Evolutionary conservation across 306 rosid species (phyloP), one percentile per base, ranked within the genome.

Genomic region (Inga leiocalycina): DNA sequence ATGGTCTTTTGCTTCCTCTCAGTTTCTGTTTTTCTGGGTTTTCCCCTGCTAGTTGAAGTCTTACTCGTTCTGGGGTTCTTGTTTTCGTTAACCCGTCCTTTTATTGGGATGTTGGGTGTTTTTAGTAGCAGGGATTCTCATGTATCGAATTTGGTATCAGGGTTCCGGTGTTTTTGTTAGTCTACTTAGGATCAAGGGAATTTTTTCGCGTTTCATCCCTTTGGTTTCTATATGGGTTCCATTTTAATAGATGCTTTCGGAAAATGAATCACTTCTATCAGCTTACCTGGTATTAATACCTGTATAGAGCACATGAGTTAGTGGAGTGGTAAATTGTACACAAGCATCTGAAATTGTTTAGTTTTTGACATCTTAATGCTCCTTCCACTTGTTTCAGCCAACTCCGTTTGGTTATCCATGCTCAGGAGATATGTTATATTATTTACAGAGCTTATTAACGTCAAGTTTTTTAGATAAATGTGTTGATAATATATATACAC

Each of bases 191-290:
- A 10, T 52, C 41, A 34, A 59, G 51, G 64, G 67, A 41, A 52
- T 9, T 15, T 11, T 74, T 24, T 3, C 7, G 71, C 22, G 70
- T 49, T 84, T 87, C 86, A 59, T 80, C 82, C 77, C 7, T 14
- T 75, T n/a, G 44, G 3, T 81, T 43, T 62, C 19, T 24, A 61
- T 69, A 24, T 22, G 51, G 6, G 56, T 73, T 79, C 56, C 72
- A 37, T 54, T 13, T n/a, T 22, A 6, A 49, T 39, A 2, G n/a
- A 30, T 17, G 13, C 43, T 69, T 51, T 68, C 27, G 49, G 43
- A 43, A 67, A 39, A 13, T 73, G 27, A 32, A 44, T 71, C 37
- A 2, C 13, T 66, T 76, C 34, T 12, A 4, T 30, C 8, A 17
- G 62, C 39, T 54, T 67, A 8, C 52, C 32, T 54, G 6, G 8